Evolutionary conservation across 2,329 filamentous ascomycete species (phyloP).

Genomic region (Trichoderma citrinoviride): DNA sequence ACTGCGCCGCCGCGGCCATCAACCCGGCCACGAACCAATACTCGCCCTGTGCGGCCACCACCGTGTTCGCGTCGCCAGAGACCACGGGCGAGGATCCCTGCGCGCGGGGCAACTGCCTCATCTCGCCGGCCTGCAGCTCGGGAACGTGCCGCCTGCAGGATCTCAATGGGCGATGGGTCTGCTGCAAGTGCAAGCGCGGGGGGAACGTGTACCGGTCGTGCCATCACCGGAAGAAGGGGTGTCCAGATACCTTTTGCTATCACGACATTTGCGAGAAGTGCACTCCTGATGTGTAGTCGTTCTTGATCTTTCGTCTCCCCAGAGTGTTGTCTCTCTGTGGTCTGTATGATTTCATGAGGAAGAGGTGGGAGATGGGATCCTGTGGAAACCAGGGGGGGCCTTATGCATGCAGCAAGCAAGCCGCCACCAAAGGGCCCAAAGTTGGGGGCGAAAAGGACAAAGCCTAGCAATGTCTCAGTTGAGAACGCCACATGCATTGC

Average conservation of each 20-base stretch:
- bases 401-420: neutral
- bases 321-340: no score
- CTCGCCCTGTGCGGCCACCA: conserved; percentile 27
- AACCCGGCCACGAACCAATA: conserved; percentile 32
- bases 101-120: conserved; percentile 44
- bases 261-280: conserved; percentile 49
- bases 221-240: conserved; percentile 43
- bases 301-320: neutral
- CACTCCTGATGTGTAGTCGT: conserved; percentile 33
- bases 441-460: neutral
- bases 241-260: conserved; percentile 52
- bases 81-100: conserved; percentile 43
- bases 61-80: conserved; percentile 34
- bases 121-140: conserved; percentile 46
- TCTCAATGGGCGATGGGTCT: conserved; percentile 49
- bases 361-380: neutral
- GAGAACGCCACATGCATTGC: neutral
- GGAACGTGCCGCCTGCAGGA: conserved; percentile 50
- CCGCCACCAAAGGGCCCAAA: neutral
- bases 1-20: conserved; percentile 38
- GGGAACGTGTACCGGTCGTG: conserved; percentile 48
- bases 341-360: neutral
- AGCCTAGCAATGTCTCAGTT: neutral
- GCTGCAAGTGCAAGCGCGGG: conserved; percentile 48
- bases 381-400: neutral